Conservation (phyloP, 352 stramenopile species). For the Phytopythium delawarense region DNA sequence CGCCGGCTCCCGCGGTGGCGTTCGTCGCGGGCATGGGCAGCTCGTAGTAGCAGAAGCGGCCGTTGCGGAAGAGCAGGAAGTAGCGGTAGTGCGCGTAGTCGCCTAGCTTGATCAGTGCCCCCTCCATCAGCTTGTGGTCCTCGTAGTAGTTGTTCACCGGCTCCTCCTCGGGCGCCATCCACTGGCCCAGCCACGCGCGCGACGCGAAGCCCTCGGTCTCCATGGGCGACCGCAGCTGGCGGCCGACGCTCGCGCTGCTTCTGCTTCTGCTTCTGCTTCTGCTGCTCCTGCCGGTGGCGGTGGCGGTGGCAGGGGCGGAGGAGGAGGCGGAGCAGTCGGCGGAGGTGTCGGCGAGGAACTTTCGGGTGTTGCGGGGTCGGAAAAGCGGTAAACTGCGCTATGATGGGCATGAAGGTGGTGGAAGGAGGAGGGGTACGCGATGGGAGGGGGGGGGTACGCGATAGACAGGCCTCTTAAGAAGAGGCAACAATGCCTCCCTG, state of each 20-base stretch:
- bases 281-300: neutral
- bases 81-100: slow-evolving; percentile 87
- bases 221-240: slow-evolving; percentile 11
- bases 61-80: slow-evolving; percentile 80
- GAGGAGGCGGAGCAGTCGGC: neutral
- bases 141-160: slow-evolving; percentile 78
- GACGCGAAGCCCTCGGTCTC: slow-evolving; percentile 35
- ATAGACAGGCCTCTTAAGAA: neutral
- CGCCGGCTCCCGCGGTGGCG: slow-evolving; percentile 15
- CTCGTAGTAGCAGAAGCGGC: slow-evolving; percentile 86
- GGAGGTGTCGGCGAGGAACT: neutral
- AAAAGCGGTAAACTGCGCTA: neutral
- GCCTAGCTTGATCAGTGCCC: slow-evolving; percentile 79
- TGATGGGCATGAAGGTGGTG: neutral
- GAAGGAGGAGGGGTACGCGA: too few species aligned
- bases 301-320: neutral
- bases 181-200: slow-evolving; percentile 52
- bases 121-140: slow-evolving; percentile 84
- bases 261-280: neutral
- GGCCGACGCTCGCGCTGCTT: neutral
- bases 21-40: slow-evolving; percentile 49
- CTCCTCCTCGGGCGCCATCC: slow-evolving; percentile 51
- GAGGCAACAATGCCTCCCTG: neutral
- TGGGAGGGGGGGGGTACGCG: too few species aligned
- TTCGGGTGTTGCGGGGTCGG: neutral